phyloP scores from a whole-genome alignment of 495 filamentous ascomycete genomes.

The Talaromyces thailandensis region DNA sequence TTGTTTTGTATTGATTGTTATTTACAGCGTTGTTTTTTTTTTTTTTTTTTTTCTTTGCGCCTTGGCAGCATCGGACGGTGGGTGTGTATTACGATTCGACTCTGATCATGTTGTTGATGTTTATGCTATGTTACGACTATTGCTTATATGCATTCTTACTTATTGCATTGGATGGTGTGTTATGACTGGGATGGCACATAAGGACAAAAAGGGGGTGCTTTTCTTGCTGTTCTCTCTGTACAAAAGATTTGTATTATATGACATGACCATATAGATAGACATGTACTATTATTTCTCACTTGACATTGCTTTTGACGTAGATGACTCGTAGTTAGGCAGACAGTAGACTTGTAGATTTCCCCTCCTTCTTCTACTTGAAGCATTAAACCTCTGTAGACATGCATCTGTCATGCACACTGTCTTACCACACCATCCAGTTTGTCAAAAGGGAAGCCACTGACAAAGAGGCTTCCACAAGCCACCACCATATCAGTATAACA shows the following conservation, averaged over 20 bases:
- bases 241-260: conserved; percentile 1
- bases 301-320: not conserved
- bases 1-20: not conserved
- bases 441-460: too few species aligned
- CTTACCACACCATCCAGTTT: not conserved
- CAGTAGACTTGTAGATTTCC: too few species aligned
- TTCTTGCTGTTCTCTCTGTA: not conserved
- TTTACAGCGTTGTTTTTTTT: not conserved
- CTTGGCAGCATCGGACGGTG: not conserved
- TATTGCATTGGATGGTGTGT: not conserved
- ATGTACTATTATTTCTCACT: not conserved
- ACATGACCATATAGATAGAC: not conserved
- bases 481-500: too few species aligned
- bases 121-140: not conserved
- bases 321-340: too few species aligned
- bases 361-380: too few species aligned
- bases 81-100: not conserved
- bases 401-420: not conserved
- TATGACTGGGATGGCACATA: not conserved
- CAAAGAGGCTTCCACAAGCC: too few species aligned
- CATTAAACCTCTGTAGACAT: not conserved
- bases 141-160: not conserved
- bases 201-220: not conserved
- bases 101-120: not conserved
- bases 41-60: too few species aligned